phyloP scores from a whole-genome alignment of 2,329 filamentous ascomycete species.

The Chaetomiaceae sp. region DNA sequence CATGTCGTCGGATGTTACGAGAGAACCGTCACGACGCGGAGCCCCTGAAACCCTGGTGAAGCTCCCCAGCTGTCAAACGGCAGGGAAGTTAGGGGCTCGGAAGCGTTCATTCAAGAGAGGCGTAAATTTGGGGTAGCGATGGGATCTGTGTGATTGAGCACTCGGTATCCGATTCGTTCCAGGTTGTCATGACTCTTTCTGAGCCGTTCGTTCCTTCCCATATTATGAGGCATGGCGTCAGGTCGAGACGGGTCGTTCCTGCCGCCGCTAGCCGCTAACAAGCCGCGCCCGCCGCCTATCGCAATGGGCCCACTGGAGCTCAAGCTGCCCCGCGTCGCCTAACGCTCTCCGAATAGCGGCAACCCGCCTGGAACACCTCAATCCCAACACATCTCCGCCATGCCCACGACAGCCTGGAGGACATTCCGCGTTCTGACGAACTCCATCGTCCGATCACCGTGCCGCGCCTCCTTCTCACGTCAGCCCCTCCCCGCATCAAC shows the following conservation, averaged over 20 bases:
- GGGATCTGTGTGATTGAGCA: too few species aligned
- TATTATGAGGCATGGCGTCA: background rate
- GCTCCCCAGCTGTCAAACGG: too few species aligned
- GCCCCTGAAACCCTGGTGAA: too few species aligned
- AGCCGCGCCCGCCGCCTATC: background rate
- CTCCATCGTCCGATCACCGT: slow-evolving; percentile 2
- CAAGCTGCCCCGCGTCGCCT: background rate
- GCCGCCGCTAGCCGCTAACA: slow-evolving; percentile 6
- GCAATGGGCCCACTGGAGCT: too few species aligned
- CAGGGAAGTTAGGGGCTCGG: too few species aligned
- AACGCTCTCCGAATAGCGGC: background rate
- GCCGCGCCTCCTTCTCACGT: background rate
- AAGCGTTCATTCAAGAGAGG: too few species aligned
- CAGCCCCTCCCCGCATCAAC: slow-evolving; percentile 9
- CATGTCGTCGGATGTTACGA: too few species aligned
- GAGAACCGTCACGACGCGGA: too few species aligned
- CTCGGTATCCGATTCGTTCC: too few species aligned
- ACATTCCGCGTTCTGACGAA: slow-evolving; percentile 14
- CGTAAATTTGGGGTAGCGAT: too few species aligned
- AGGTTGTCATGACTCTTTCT: too few species aligned
- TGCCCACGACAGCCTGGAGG: slow-evolving; percentile 18
- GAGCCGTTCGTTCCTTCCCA: background rate
- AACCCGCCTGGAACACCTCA: background rate
- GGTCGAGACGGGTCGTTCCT: background rate
- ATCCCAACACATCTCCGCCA: slow-evolving; percentile 8